These are phyloP conservation scores for Penicillium macrosclerotiorum DNA, from an alignment of 495 filamentous ascomycete genomes.

Conservation along the genomic window DNA sequence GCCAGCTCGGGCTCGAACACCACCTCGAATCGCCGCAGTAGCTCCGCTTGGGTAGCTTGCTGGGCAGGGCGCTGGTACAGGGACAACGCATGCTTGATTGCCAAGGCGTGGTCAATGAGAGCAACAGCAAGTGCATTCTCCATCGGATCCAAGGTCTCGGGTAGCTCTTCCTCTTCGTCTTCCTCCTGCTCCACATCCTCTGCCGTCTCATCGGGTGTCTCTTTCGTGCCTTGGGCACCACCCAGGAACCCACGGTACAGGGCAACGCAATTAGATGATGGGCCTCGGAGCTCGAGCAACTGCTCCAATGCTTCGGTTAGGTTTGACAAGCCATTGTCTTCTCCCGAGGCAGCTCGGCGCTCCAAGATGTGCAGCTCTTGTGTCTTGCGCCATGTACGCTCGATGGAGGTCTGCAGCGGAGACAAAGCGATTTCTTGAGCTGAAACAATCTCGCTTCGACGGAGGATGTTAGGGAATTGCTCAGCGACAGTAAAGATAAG, in stretches of 20 bases:
- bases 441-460: slow-evolving; percentile 78
- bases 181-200: slow-evolving; percentile 51
- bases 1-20: slow-evolving; percentile 49
- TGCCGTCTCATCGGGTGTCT: slow-evolving; percentile 36
- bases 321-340: slow-evolving; percentile 59
- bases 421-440: slow-evolving; percentile 63
- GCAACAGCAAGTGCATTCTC: slow-evolving; percentile 83
- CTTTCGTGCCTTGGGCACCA: slow-evolving; percentile 41
- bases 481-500: slow-evolving; percentile 80
- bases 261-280: slow-evolving; percentile 65
- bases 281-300: slow-evolving; percentile 63
- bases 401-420: slow-evolving; percentile 83
- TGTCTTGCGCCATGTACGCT: slow-evolving; percentile 89
- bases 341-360: slow-evolving; percentile 70
- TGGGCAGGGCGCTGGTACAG: slow-evolving; percentile 61
- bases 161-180: slow-evolving; percentile 41
- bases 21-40: slow-evolving; percentile 46
- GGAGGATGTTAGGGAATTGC: slow-evolving; percentile 85
- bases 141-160: slow-evolving; percentile 56
- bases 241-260: slow-evolving; percentile 73
- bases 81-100: slow-evolving; percentile 77
- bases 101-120: slow-evolving; percentile 83
- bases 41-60: slow-evolving; percentile 57
- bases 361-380: slow-evolving; percentile 76
- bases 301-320: slow-evolving; percentile 72